These are phyloP conservation scores for Dioscorea zingiberensis DNA, from an alignment of 106 monocot genomes.

Conservation along the genomic window DNA sequence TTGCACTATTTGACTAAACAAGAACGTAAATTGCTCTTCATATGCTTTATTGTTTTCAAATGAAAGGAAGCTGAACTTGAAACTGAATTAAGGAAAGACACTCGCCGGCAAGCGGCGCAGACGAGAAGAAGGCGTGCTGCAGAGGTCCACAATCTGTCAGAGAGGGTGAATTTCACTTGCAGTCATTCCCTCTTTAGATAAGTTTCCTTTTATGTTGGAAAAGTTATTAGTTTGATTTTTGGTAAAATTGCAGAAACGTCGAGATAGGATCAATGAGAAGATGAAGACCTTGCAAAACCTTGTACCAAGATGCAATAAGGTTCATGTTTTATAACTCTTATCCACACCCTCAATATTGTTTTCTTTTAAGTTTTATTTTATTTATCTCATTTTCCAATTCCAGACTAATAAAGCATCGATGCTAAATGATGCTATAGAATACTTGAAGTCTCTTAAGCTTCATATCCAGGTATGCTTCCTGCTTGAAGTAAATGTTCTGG, in stretches of 20 bases:
- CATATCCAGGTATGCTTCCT: constrained; percentile 29
- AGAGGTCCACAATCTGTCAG: constrained; percentile 53
- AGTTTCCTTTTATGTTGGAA: neutral
- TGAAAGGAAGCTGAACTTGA: constrained; percentile 19
- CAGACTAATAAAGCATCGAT: constrained; percentile 73
- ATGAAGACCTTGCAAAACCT: constrained; percentile 43
- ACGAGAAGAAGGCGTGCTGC: constrained; percentile 28
- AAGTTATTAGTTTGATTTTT: neutral
- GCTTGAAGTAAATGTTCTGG: no score
- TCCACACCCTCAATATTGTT: neutral
- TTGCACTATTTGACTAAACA: no score
- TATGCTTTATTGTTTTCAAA: neutral
- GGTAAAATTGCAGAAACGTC: constrained; percentile 20
- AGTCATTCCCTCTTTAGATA: neutral
- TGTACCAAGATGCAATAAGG: constrained; percentile 47
- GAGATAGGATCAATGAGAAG: constrained; percentile 51
- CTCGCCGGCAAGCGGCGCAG: constrained; percentile 1
- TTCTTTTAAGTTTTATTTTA: constrained; percentile 2
- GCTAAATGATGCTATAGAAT: constrained; percentile 80
- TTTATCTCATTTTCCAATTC: constrained; percentile 6
- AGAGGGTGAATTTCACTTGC: constrained; percentile 26
- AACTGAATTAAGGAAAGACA: constrained; percentile 10
- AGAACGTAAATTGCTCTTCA: neutral
- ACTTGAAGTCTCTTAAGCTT: constrained; percentile 63
- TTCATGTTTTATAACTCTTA: constrained; percentile 4